Base-by-base conservation (phyloP, 2,329 filamentous ascomycete genomes). In the Phyllachora maydis region DNA sequence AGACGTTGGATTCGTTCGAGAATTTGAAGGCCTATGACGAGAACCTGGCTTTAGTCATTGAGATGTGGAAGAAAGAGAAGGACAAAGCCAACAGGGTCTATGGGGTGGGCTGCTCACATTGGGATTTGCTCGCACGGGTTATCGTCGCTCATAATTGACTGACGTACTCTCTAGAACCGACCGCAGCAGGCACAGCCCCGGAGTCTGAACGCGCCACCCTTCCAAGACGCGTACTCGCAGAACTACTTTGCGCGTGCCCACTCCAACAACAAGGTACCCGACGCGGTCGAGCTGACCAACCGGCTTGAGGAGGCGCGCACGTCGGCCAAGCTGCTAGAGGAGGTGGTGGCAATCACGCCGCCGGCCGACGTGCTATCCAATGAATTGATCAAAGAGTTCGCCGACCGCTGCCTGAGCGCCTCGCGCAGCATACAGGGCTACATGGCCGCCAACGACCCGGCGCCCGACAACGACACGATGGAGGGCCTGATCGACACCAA, bases 1-100 rank as follows among this genome's bases (percentile, higher is more conserved):
- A 95, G 50, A 91, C 78, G 4, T 48, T 98, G 35, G 73, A 88
- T 34, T 59, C 66, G 13, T 70, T 93, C 35, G 71, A 85, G 45
- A 54, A 54, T 27, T 68, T 70, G 27, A 81, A 81, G 42, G 50
- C 54, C 16, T 59, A 70, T 33, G 82, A 95, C 44, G 67, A 78
- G 37, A 75, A 78, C 18, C 49, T 93, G 21, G 54, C 53, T 15
- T 48, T 54, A n/a, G 40, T 93, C 18, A 58, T 81, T 15, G 60
- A 71, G 26, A 91, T 93, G 81, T 95, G 83, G 82, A 68, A 54
- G 43, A 82, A 77, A 46, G 79, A 92, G 48, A 85, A 88, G 54
- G 65, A 66, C 24, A 70, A 65, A 42, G 56, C 57, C 4, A 50
- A 56, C 26, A 61, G 56, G 33, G 49, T 56, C 23, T 48, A 52